Evolutionary conservation across 129 eudicot species (phyloP).

Genomic region (Solidago caesia): DNA sequence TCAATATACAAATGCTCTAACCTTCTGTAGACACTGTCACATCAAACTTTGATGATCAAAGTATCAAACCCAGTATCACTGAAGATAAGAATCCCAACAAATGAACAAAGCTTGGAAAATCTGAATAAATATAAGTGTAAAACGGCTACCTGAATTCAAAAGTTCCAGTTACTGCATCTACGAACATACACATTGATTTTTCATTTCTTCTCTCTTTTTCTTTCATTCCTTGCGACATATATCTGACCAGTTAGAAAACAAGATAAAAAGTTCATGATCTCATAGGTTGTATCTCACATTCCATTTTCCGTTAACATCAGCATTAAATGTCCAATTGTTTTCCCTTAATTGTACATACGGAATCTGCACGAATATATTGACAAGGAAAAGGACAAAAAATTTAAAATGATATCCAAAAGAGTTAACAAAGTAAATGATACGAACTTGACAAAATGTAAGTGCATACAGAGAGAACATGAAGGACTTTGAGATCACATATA

Average conservation of each 20-base stretch:
- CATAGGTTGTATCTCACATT: conserved; percentile 79
- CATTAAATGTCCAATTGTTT: conserved; percentile 89
- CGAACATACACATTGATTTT: conserved; percentile 9
- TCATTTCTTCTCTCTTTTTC: neutral
- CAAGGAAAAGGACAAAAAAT: neutral
- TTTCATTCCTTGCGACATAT: neutral
- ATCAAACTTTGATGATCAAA: neutral
- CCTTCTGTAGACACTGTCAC: neutral
- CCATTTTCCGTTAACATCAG: conserved; percentile 74
- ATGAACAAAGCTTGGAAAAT: neutral
- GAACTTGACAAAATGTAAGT: neutral
- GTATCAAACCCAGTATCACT: neutral
- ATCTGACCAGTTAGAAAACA: conserved; percentile 24
- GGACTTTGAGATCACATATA: neutral
- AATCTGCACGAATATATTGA: conserved; percentile 43
- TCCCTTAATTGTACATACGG: conserved; percentile 82
- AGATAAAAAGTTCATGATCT: conserved; percentile 15
- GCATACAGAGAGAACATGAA: neutral
- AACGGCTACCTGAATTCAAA: neutral
- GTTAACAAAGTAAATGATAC: neutral
- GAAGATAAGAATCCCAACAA: conserved; percentile 9
- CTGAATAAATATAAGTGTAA: conserved; percentile 16
- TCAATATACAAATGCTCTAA: neutral
- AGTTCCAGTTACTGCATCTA: conserved; percentile 25
- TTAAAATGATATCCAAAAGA: conserved; percentile 2